phyloP scores from a whole-genome alignment of 2,329 filamentous ascomycete genomes.

The Clarireedia sp. region DNA sequence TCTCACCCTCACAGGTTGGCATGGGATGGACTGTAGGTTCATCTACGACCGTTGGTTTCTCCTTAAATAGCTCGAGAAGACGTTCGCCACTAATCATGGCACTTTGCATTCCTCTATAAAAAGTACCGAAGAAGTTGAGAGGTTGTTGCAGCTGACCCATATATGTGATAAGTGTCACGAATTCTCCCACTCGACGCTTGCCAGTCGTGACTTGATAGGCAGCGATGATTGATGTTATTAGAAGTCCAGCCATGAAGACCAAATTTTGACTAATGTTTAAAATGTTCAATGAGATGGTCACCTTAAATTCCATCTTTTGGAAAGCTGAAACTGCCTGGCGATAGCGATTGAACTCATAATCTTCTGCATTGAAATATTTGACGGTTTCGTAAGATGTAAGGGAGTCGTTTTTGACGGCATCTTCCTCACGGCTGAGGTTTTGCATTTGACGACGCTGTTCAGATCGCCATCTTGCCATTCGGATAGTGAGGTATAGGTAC shows the following conservation, averaged over 20 bases:
- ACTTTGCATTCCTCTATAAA: slow-evolving; percentile 92
- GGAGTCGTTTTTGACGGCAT: slow-evolving; percentile 97
- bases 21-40: slow-evolving; percentile 56
- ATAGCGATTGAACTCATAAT: slow-evolving; percentile 70
- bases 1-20: slow-evolving; percentile 65
- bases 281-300: slow-evolving; percentile 66
- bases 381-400: slow-evolving; percentile 98
- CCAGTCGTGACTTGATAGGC: slow-evolving; percentile 69
- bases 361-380: slow-evolving; percentile 82
- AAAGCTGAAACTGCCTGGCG: slow-evolving; percentile 61
- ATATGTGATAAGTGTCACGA: slow-evolving; percentile 67
- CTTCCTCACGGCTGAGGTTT: slow-evolving; percentile 88
- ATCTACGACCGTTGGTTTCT: slow-evolving; percentile 86
- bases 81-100: slow-evolving; percentile 97
- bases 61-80: slow-evolving; percentile 91
- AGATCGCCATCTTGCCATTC: slow-evolving; percentile 87
- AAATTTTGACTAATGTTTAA: slow-evolving; percentile 77
- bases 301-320: slow-evolving; percentile 67
- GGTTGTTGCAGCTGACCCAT: slow-evolving; percentile 73
- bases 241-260: slow-evolving; percentile 70
- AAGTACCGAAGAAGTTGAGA: slow-evolving; percentile 84
- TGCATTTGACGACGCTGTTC: slow-evolving; percentile 90
- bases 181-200: slow-evolving; percentile 58
- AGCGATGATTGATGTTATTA: slow-evolving; percentile 64
- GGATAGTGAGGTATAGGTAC: slow-evolving; percentile 93